Evolutionary conservation across 106 monocot species (phyloP).

Genomic region (Dendrobium huoshanense): DNA sequence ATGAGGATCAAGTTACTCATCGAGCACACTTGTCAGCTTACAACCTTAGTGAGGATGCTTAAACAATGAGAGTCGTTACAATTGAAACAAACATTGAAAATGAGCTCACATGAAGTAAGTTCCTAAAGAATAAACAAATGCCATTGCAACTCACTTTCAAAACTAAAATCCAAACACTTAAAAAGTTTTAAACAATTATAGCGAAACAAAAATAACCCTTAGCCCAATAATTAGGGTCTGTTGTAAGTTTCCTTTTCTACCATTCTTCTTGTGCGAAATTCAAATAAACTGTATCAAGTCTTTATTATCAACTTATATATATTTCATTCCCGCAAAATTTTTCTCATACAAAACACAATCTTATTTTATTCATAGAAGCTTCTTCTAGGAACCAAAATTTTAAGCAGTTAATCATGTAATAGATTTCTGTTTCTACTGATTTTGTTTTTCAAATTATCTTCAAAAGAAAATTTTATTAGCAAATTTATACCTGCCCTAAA

Average conservation of each 20-base stretch:
- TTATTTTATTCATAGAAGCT: background rate
- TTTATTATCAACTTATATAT: background rate
- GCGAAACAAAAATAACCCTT: background rate
- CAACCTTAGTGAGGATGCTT: no score
- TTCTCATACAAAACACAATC: background rate
- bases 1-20: no score
- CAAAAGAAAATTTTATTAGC: background rate
- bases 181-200: no score
- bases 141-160: no score
- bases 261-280: background rate
- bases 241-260: background rate
- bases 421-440: background rate
- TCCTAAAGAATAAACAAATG: no score
- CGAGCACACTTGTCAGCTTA: no score
- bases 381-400: background rate
- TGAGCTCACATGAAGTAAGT: no score
- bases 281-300: background rate
- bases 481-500: conserved; percentile 69
- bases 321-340: background rate
- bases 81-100: no score
- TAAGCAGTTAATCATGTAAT: background rate
- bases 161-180: no score
- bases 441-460: background rate
- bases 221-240: background rate
- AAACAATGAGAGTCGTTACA: no score